Conservation (phyloP, 257 asterid genomes). For the Haberlea rhodopensis region DNA sequence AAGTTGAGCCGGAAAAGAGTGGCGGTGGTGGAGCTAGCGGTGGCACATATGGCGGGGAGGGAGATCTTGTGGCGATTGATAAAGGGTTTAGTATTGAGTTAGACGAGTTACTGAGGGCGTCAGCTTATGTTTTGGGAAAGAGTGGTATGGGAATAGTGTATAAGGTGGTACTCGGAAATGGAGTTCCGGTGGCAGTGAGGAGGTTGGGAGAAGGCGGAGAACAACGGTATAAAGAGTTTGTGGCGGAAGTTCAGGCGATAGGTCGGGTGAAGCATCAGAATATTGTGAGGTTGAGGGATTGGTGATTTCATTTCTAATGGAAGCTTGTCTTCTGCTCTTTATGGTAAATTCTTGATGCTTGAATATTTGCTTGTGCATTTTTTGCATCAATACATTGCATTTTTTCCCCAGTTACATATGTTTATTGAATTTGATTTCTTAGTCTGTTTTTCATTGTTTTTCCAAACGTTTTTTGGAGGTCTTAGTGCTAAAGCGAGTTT, state of each 20-base stretch:
- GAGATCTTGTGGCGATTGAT: conserved; percentile 89
- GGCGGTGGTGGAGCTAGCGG: conserved; percentile 54
- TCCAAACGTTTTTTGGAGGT: no score
- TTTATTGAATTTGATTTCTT: neutral
- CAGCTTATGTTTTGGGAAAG: conserved; percentile 95
- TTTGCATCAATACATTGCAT: neutral
- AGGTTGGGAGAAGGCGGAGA: conserved; percentile 95
- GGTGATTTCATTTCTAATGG: conserved; percentile 91
- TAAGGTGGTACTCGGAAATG: conserved; percentile 93
- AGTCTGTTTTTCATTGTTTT: no score
- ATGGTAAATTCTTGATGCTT: conserved; percentile 59
- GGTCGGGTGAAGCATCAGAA: conserved; percentile 91
- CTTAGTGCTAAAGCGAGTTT: no score
- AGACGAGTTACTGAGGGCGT: conserved; percentile 92
- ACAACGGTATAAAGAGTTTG: conserved; percentile 87
- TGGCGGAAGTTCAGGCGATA: conserved; percentile 81
- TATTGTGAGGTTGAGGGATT: conserved; percentile 77
- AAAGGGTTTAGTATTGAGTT: conserved; percentile 85
- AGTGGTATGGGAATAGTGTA: conserved; percentile 94
- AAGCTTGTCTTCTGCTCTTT: conserved; percentile 79
- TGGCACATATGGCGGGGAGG: conserved; percentile 61
- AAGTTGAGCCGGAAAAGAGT: conserved; percentile 77
- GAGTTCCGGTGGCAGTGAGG: conserved; percentile 90
- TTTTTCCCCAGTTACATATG: neutral
- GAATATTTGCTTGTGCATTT: neutral